Conservation (phyloP, 2,329 filamentous ascomycete species). For the Ophioceras dolichostomum region DNA sequence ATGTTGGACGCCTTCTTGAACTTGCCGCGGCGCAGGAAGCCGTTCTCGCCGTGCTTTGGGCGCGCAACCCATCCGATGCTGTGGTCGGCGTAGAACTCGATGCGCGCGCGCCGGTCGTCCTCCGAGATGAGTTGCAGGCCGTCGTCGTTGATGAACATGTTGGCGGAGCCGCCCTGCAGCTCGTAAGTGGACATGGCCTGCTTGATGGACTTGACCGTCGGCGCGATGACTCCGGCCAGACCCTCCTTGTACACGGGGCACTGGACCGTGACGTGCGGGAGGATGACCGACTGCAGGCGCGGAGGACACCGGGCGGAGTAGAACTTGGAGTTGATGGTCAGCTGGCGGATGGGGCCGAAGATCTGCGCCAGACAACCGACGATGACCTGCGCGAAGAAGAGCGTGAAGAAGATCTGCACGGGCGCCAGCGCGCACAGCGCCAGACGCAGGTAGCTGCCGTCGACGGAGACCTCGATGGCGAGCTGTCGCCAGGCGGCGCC, state of each 20-base stretch:
- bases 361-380: constrained; percentile 64
- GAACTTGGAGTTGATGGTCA: constrained; percentile 67
- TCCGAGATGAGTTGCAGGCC: constrained; percentile 56
- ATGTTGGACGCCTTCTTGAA: constrained; percentile 64
- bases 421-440: constrained; percentile 55
- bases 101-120: constrained; percentile 48
- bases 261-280: constrained; percentile 72
- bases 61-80: constrained; percentile 59
- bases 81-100: constrained; percentile 57
- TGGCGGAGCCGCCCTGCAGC: constrained; percentile 64
- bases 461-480: constrained; percentile 55
- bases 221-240: constrained; percentile 59
- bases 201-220: constrained; percentile 68
- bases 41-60: constrained; percentile 49
- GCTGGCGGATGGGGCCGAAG: constrained; percentile 62
- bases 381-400: constrained; percentile 72
- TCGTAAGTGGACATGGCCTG: constrained; percentile 67
- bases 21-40: constrained; percentile 51
- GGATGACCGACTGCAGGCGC: constrained; percentile 39
- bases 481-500: constrained; percentile 60
- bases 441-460: constrained; percentile 48
- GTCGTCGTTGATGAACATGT: constrained; percentile 68
- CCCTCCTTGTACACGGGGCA: constrained; percentile 86
- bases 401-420: constrained; percentile 67
- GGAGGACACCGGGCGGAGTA: constrained; percentile 63